A percentile compares a stretch with the other conserved stretches of the same genome.
These are phyloP conservation scores for Leptosphaerulina australis DNA, from an alignment of 2,329 filamentous ascomycete species.

Conservation along the genomic window DNA sequence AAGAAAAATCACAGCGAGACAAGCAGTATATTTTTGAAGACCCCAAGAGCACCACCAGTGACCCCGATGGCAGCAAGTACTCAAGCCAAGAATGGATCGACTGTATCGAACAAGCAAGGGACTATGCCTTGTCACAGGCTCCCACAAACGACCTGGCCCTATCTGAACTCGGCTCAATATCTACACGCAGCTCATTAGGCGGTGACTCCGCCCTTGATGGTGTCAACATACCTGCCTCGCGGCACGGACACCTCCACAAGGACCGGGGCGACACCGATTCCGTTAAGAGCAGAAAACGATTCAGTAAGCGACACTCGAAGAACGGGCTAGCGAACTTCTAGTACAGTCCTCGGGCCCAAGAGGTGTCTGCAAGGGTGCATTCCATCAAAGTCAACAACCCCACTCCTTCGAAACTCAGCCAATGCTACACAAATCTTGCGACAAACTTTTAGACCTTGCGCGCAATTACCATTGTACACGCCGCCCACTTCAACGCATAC, in stretches of 20 bases:
- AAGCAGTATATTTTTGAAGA: constrained; percentile 95
- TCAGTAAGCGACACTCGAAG: constrained; percentile 92
- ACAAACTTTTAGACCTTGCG: constrained; percentile 10
- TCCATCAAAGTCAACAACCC: not conserved
- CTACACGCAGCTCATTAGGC: constrained; percentile 78
- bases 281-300: constrained; percentile 67
- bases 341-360: constrained; percentile 17
- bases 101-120: constrained; percentile 81
- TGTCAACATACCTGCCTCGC: constrained; percentile 59
- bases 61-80: constrained; percentile 67
- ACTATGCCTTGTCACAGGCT: constrained; percentile 78
- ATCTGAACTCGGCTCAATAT: constrained; percentile 61
- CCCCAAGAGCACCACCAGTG: constrained; percentile 71
- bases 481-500: constrained; percentile 6
- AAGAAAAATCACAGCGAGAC: constrained; percentile 67
- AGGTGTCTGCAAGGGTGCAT: not conserved
- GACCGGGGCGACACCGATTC: constrained; percentile 59
- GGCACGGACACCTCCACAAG: constrained; percentile 56
- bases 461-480: constrained; percentile 12
- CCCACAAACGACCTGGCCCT: constrained; percentile 59
- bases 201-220: constrained; percentile 54
- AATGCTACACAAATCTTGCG: not conserved
- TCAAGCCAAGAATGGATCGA: constrained; percentile 93
- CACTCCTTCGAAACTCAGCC: not conserved
- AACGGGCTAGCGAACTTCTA: constrained; percentile 91